Conservation (phyloP, 139 green algal species). For the Chlorella sp. region DNA sequence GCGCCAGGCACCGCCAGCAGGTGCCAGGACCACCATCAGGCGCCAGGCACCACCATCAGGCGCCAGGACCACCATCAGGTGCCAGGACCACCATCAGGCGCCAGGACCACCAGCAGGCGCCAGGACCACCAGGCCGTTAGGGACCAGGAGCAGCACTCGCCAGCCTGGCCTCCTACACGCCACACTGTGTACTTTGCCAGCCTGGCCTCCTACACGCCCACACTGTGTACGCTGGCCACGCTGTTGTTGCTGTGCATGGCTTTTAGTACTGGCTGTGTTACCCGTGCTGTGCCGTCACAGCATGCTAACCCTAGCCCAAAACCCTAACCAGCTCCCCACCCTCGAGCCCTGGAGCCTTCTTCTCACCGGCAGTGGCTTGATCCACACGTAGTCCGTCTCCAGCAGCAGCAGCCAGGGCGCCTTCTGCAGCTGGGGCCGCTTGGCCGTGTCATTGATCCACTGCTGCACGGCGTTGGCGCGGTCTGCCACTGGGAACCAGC, state of each 20-base stretch:
- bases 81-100: not conserved
- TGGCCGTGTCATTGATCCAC: constrained; percentile 58
- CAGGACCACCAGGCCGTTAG: no score
- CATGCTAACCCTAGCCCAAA: no score
- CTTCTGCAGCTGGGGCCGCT: constrained; percentile 55
- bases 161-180: no score
- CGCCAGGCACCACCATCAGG: not conserved
- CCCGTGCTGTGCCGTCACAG: no score
- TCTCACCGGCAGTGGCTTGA: constrained; percentile 52
- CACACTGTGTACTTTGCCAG: not conserved
- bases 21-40: not conserved
- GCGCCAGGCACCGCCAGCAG: no score
- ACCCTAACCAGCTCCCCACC: no score
- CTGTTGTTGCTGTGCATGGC: no score
- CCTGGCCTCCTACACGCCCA: no score
- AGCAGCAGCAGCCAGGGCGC: constrained; percentile 78
- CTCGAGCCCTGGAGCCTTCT: not conserved
- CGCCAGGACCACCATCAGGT: not conserved
- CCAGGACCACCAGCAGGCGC: not conserved
- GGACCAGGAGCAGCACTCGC: no score
- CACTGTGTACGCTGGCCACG: no score
- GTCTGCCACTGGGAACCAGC: constrained; percentile 83
- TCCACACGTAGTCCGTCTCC: constrained; percentile 82
- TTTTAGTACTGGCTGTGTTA: no score
- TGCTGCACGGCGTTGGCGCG: constrained; percentile 58